Conservation (phyloP, 2,329 filamentous ascomycete genomes). For the Aspergillus piperis region DNA sequence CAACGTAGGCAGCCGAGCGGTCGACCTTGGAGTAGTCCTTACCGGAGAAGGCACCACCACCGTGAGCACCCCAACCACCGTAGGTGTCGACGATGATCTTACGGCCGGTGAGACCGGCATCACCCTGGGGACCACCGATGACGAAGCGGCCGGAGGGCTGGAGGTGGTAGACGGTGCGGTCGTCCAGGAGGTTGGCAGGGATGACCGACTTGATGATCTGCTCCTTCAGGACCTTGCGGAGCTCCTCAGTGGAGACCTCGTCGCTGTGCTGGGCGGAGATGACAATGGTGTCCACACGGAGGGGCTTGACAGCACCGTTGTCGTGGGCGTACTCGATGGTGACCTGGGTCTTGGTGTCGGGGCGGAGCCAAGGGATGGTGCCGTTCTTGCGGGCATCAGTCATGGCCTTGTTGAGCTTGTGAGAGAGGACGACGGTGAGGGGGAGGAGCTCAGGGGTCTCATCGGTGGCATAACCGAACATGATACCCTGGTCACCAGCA, state of each 20-base stretch:
- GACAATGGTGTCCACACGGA: conserved; percentile 94
- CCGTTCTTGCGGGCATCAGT: conserved; percentile 84
- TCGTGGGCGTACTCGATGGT: conserved; percentile 99
- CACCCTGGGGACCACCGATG: conserved; percentile 98
- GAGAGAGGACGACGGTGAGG: conserved; percentile 87
- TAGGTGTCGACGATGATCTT: conserved; percentile 99
- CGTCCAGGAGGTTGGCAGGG: conserved; percentile 86
- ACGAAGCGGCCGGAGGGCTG: conserved; percentile 98
- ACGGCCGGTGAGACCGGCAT: conserved; percentile 95
- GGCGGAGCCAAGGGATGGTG: conserved; percentile 87
- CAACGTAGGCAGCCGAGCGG: conserved; percentile 95
- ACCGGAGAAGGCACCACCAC: conserved; percentile 99
- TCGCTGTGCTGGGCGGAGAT: conserved; percentile 92
- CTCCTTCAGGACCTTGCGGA: conserved; percentile 92
- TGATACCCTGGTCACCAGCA: conserved; percentile 99
- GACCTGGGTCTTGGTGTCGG: conserved; percentile 99
- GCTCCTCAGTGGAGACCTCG: conserved; percentile 83
- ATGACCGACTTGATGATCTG: conserved; percentile 97
- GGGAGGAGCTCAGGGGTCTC: conserved; percentile 98
- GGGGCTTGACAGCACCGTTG: conserved; percentile 82
- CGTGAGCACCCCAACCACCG: conserved; percentile 99
- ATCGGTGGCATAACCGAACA: conserved; percentile 99
- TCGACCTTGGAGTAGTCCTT: conserved; percentile 99
- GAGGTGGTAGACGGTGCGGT: conserved; percentile 95
- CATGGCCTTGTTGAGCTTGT: conserved; percentile 98